Evolutionary conservation across 768 basidiomycete genomes (phyloP), one percentile per base, ranked within the genome.

Genomic region (Boletus rubescentipes): DNA sequence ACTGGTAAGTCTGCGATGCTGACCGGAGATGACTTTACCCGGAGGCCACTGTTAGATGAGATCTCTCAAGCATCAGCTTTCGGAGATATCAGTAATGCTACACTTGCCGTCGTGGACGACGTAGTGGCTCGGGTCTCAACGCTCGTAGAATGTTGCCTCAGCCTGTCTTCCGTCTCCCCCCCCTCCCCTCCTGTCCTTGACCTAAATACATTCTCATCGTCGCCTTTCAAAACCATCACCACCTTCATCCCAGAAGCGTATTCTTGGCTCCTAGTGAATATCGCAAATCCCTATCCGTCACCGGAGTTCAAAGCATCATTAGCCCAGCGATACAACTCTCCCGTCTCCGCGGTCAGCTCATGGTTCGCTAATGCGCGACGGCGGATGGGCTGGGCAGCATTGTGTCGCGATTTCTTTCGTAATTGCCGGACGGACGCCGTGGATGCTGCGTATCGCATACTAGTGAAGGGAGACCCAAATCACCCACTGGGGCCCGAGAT

Each of bases 241-340:
- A 9, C 53, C 1, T 63, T 59, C 12, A 49, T 51, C 41, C 15
- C 37, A 4, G 32, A 65, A 4, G 69, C 74, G 0, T 75, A 75
- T 52, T 50, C 58, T 7, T 83, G 81, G 80, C 64, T 82, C 1
- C 53, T 78, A 0, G 42, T 60, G 1, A 77, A 83, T 46, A 58
- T 83, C 0, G 75, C 79, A 23, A 72, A 81, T 55, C 83, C 83
- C 0, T 83, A 83, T 49, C 83, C 83, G 0, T 65, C 74, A 0
- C 31, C 55, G 1, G 53, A 63, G 4, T 12, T 67, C 1, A 73
- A 75, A 21, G 39, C 1, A 20, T 53, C 44, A 0, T 63, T 83
- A n/a, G 65, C 74, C 0, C 32, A 46, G 0, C 26, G 26, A 26
- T 26, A 26, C 26, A 26, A 26, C 26, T 26, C 26, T 26, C 26